Evolutionary conservation across 2,329 filamentous ascomycete genomes (phyloP).

Genomic region (Pseudogymnoascus sp.): DNA sequence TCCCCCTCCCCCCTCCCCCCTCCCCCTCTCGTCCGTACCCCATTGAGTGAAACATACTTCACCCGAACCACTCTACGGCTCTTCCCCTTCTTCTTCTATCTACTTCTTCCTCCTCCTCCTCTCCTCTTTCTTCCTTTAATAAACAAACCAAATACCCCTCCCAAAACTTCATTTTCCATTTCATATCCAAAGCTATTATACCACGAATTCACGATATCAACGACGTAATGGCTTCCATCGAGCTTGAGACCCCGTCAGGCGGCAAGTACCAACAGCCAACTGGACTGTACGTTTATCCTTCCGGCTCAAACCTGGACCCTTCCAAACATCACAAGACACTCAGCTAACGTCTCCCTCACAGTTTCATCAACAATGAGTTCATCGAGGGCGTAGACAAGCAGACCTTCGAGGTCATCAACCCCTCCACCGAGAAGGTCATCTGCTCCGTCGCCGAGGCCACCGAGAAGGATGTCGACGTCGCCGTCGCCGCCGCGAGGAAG

Average conservation of each 20-base stretch:
- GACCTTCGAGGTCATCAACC: slow-evolving; percentile 90
- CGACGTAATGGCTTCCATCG: slow-evolving; percentile 6
- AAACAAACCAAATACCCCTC: not conserved
- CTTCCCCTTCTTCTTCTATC: not conserved
- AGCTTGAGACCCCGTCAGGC: slow-evolving; percentile 24
- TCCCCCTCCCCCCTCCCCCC: too few species aligned
- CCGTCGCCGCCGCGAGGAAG: slow-evolving; percentile 76
- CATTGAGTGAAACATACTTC: not conserved
- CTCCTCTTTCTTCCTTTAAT: not conserved
- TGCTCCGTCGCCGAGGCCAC: slow-evolving; percentile 73
- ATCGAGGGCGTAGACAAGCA: slow-evolving; percentile 75
- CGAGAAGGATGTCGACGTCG: slow-evolving; percentile 76
- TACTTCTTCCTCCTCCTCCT: not conserved
- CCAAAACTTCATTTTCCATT: not conserved
- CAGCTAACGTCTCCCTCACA: slow-evolving; percentile 8
- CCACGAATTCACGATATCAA: not conserved
- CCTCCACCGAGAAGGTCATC: slow-evolving; percentile 75
- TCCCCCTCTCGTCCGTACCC: too few species aligned
- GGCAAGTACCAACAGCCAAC: slow-evolving; percentile 29
- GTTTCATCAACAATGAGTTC: slow-evolving; percentile 84
- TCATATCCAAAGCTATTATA: not conserved
- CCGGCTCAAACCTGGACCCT: too few species aligned
- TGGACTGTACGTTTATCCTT: slow-evolving; percentile 32
- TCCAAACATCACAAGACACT: not conserved
- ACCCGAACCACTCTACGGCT: not conserved